Conservation (phyloP, 1,139 yeast genomes). For the Pneumocystis carinii region DNA sequence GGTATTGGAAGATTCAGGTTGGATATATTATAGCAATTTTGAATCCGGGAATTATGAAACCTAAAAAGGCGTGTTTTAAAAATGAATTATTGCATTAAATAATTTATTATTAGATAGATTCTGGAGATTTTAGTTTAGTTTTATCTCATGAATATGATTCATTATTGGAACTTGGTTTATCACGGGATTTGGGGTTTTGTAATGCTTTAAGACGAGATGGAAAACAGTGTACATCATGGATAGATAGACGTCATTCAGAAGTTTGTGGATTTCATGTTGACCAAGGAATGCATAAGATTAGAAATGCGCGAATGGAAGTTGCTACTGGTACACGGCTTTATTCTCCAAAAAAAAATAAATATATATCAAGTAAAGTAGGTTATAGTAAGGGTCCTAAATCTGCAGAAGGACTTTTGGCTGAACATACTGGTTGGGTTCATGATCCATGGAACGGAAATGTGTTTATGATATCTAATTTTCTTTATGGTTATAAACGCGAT, state of each 20-base stretch:
- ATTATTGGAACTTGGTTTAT: conserved; percentile 56
- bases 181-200: conserved; percentile 61
- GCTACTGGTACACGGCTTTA: conserved; percentile 10
- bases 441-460: background rate
- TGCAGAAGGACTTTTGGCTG: background rate
- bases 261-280: conserved; percentile 66
- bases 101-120: conserved; percentile 7
- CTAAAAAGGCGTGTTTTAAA: conserved; percentile 15
- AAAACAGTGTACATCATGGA: conserved; percentile 41
- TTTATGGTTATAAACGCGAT: background rate
- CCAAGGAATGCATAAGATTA: conserved; percentile 35
- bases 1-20: conserved; percentile 53
- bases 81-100: conserved; percentile 2
- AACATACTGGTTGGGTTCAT: background rate
- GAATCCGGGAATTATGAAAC: conserved; percentile 49
- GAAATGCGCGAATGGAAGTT: conserved; percentile 15
- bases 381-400: background rate
- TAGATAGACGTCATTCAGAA: conserved; percentile 38
- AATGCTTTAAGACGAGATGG: conserved; percentile 34
- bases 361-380: background rate
- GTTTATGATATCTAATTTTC: background rate
- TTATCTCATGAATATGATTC: conserved; percentile 37
- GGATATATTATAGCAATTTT: conserved; percentile 65
- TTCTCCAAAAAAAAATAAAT: conserved; percentile 4
- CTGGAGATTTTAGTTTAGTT: conserved; percentile 41